phyloP scores from a whole-genome alignment of 176 grass and related monocot genomes.

The Rhynchospora breviuscula region DNA sequence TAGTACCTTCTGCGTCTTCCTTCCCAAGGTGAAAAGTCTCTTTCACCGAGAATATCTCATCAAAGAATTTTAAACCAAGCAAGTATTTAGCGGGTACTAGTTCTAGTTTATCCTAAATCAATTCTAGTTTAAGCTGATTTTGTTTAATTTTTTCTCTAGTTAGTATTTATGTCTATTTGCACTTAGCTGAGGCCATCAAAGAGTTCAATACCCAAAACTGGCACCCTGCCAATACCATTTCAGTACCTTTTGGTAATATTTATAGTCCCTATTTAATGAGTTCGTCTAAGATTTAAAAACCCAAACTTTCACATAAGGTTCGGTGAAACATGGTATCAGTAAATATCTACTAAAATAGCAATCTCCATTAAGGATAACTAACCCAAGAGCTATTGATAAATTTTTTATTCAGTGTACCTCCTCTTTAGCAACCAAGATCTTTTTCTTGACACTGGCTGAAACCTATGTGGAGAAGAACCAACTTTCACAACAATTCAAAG shows the following conservation, averaged over 20 bases:
- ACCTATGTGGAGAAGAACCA: slow-evolving; percentile 23
- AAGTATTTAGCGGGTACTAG: neutral
- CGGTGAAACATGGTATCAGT: neutral
- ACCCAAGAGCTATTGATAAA: neutral
- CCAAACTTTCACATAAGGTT: too few species aligned
- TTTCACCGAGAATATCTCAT: slow-evolving; percentile 2
- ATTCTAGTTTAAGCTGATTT: neutral
- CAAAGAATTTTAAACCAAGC: neutral
- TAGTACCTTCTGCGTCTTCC: too few species aligned
- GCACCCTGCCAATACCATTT: neutral
- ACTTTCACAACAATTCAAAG: slow-evolving; percentile 7
- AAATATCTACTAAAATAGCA: neutral
- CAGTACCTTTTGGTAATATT: neutral
- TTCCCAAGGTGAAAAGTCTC: too few species aligned
- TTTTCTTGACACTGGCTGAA: slow-evolving; percentile 35
- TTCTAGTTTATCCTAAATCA: slow-evolving; percentile 9
- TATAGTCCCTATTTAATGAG: neutral
- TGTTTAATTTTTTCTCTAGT: neutral
- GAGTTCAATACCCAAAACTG: neutral
- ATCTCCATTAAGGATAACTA: neutral
- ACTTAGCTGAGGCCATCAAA: slow-evolving; percentile 6
- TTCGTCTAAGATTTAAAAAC: neutral
- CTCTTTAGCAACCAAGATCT: slow-evolving; percentile 35
- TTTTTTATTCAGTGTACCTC: slow-evolving; percentile 29
- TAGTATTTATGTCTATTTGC: neutral